Evolutionary conservation across 768 basidiomycete species (phyloP), one percentile per base, ranked within the genome.

Genomic region (Suillus clintonianus): DNA sequence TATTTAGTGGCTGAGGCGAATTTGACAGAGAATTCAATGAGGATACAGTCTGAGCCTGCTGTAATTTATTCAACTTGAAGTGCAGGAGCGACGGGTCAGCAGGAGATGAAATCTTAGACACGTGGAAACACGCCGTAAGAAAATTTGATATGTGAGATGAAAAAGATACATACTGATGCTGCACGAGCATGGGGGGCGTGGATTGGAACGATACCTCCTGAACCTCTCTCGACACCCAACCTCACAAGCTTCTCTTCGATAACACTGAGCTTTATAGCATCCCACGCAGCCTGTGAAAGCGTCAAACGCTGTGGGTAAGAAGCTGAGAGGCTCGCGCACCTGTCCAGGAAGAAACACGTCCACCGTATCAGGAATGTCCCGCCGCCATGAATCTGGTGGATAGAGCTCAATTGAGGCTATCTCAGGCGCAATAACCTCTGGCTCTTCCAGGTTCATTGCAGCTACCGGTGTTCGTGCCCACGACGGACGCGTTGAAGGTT

Each of bases 301-400:
- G 34, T 72, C 60, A 63, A 42, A 36, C 36, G 3, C 54, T 41
- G 32, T 54, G 30, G 30, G 47, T 69, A 45, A 65, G 32, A 61
- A 58, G 47, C 37, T 53, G 50, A 62, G 62, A 57, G 53, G 60
- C 45, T 57, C 62, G 62, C 81, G 57, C 62, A 91, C 93, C 85
- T 88, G 91, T 59, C 89, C 89, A 15, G 93, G 93, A 34, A 95
- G 79, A 73, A 92, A 93, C 39, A 94, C 92, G 68, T 94, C 91
- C 50, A 94, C 81, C 2, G 86, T 84, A 62, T 81, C 74, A 5
- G 92, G 92, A n/a, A 91, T 75, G 48, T 79, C 74, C 39, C 71
- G 67, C 65, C 87, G 81, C 83, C 81, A 86, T 39, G 69, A 75
- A 70, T 94, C 91, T n/a, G 87, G 81, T 42, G 92, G 91, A 75